Evolutionary conservation across 306 rosid genomes (phyloP).

Genomic region (Sphenostylis stenocarpa): DNA sequence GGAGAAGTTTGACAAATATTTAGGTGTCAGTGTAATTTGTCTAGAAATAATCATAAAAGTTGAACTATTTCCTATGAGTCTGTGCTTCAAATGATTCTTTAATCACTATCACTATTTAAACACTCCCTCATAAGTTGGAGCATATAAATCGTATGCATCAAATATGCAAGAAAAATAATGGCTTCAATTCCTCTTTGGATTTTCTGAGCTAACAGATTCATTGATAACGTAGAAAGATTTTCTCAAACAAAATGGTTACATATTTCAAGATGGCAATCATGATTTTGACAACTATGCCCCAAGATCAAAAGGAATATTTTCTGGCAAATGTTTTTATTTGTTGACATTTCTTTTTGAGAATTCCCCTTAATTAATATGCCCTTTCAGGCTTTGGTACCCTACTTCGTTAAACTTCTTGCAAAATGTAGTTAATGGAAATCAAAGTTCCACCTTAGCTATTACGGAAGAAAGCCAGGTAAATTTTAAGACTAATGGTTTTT

Average conservation of each 20-base stretch:
- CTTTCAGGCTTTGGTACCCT: conserved; percentile 78
- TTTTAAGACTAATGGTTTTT: conserved; percentile 10
- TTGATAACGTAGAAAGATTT: background rate
- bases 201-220: background rate
- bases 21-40: too few relatives aligned
- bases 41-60: background rate
- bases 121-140: background rate
- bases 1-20: too few relatives aligned
- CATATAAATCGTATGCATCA: background rate
- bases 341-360: conserved; percentile 12
- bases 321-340: background rate
- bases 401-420: conserved; percentile 64
- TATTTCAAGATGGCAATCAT: background rate
- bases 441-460: conserved; percentile 61
- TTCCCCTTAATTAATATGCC: conserved; percentile 17
- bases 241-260: background rate
- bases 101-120: background rate
- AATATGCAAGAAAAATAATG: background rate
- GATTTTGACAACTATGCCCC: background rate
- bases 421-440: conserved; percentile 54
- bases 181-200: background rate
- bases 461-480: conserved; percentile 92
- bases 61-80: background rate
- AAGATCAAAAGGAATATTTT: background rate
- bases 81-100: background rate